Percentiles rank a stretch among this genome's conserved stretches.
These are phyloP conservation scores for Tylopilus plumbeoviolaceoides DNA, from an alignment of 768 basidiomycete genomes.

Conservation along the genomic window DNA sequence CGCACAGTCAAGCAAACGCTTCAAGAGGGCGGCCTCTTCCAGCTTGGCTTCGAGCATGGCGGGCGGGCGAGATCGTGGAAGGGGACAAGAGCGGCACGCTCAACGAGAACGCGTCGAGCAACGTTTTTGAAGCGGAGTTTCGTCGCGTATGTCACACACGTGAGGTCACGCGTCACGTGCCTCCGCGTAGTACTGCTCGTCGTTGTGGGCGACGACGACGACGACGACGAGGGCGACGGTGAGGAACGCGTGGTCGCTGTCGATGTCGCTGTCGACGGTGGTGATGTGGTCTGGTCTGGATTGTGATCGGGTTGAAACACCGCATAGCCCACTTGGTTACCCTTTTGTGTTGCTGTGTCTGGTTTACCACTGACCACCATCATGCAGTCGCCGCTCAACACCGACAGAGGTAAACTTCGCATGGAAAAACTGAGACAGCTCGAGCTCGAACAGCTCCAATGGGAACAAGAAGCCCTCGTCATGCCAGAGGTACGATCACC, in stretches of 20 bases:
- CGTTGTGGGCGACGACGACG: constrained; percentile 1
- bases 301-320: constrained; percentile 11
- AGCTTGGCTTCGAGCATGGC: constrained; percentile 90
- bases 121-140: constrained; percentile 34
- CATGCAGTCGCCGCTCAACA: constrained; percentile 24
- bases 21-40: constrained; percentile 80
- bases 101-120: constrained; percentile 27
- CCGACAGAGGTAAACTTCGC: constrained; percentile 44
- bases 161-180: constrained; percentile 28
- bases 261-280: background rate
- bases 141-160: constrained; percentile 28
- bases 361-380: background rate
- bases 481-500: constrained; percentile 48
- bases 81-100: constrained; percentile 12
- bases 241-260: background rate
- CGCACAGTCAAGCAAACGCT: constrained; percentile 90
- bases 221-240: background rate
- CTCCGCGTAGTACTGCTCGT: background rate
- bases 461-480: constrained; percentile 53
- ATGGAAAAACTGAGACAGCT: constrained; percentile 44
- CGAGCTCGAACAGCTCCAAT: constrained; percentile 49
- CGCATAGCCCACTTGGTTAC: background rate
- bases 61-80: constrained; percentile 7
- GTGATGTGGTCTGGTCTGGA: constrained; percentile 1
- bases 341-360: background rate